Percentiles rank a stretch among this genome's conserved stretches.
These are phyloP conservation scores for Trichoderma lentiforme DNA, from an alignment of 2,329 filamentous ascomycete genomes.

Conservation along the genomic window DNA sequence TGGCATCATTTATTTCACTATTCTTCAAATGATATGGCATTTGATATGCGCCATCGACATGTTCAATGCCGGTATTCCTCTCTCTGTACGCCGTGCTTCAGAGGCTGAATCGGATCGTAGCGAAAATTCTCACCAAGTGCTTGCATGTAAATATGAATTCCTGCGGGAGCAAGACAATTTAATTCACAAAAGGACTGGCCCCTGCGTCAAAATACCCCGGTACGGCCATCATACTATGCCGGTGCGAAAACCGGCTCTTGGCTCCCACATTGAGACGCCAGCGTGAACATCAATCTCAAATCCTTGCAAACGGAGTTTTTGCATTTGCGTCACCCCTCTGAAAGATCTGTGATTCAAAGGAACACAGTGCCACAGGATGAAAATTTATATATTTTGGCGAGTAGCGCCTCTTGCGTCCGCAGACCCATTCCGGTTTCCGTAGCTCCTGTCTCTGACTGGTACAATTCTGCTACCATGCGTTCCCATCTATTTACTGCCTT, in stretches of 20 bases:
- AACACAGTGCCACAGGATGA: background rate
- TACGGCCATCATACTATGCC: background rate
- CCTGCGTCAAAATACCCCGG: background rate
- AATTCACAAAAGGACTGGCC: background rate
- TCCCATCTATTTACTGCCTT: slow-evolving; percentile 19
- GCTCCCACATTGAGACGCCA: background rate
- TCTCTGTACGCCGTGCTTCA: background rate
- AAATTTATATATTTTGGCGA: background rate
- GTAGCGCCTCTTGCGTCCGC: background rate
- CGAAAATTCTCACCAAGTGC: no score
- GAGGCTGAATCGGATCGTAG: background rate
- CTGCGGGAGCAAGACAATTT: no score
- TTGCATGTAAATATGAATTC: no score
- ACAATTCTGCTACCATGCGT: background rate
- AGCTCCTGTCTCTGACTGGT: background rate
- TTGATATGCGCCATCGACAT: background rate
- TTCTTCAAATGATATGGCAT: background rate
- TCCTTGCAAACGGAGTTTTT: background rate
- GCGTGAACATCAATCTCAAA: background rate
- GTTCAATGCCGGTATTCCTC: background rate
- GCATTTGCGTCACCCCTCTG: background rate
- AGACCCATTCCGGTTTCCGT: background rate
- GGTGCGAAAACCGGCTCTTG: background rate
- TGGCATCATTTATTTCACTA: background rate
- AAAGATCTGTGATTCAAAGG: background rate